These are phyloP conservation scores for Ammopiptanthus mongolicus DNA, from an alignment of 306 rosid species.

Conservation along the genomic window DNA sequence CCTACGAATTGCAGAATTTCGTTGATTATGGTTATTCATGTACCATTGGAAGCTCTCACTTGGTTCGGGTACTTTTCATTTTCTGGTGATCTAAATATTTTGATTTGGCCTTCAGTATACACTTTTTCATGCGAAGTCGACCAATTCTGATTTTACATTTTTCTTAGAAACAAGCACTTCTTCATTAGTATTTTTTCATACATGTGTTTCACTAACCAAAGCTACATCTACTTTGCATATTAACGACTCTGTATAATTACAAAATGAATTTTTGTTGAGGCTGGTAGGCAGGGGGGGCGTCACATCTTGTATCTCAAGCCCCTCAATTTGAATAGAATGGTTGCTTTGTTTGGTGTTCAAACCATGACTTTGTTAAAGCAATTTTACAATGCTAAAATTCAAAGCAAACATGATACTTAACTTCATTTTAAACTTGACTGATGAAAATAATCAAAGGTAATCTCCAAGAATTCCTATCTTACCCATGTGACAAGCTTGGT, in stretches of 20 bases:
- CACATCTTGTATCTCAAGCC: not conserved
- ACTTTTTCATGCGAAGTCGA: too few relatives aligned
- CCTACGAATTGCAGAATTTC: not conserved
- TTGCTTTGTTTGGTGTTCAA: not conserved
- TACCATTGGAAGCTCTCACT: not conserved
- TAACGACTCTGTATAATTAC: not conserved
- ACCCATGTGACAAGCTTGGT: constrained; percentile 90
- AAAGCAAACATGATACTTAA: not conserved
- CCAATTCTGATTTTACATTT: not conserved
- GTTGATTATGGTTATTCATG: too few relatives aligned
- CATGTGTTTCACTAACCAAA: not conserved
- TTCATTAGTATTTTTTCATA: not conserved
- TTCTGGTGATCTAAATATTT: not conserved
- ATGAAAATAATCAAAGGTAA: not conserved
- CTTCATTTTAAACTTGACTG: not conserved
- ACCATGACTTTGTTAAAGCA: not conserved
- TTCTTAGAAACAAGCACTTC: not conserved
- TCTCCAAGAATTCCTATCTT: constrained; percentile 17
- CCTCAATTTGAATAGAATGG: not conserved
- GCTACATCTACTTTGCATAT: not conserved
- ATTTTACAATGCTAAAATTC: not conserved
- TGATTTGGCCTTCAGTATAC: not conserved
- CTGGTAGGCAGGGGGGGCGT: not conserved
- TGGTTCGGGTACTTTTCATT: not conserved
- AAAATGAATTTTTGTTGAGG: not conserved